These are phyloP conservation scores for Debaryomyces castellii DNA, from an alignment of 805 yeast genomes.

Conservation along the genomic window DNA sequence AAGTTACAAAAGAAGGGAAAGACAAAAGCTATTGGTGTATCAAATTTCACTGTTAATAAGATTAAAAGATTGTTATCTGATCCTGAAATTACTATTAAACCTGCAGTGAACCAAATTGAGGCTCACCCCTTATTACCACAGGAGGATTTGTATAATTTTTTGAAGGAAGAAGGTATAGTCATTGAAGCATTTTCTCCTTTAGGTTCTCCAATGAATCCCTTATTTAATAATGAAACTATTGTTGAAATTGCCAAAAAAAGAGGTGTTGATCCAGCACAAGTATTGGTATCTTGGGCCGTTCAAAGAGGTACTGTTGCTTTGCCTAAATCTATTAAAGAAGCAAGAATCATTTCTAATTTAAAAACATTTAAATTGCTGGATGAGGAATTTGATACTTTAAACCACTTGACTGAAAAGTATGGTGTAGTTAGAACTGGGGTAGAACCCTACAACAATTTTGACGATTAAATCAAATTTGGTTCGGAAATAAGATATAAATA, in stretches of 20 bases:
- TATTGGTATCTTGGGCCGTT: slow-evolving; percentile 28
- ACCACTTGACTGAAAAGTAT: slow-evolving; percentile 20
- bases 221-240: slow-evolving; percentile 20
- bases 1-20: slow-evolving; percentile 50
- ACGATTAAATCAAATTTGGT: too few species aligned
- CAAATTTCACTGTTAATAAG: slow-evolving; percentile 58
- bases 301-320: slow-evolving; percentile 27
- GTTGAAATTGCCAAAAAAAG: slow-evolving; percentile 19
- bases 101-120: slow-evolving; percentile 54
- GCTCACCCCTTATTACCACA: slow-evolving; percentile 49
- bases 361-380: slow-evolving; percentile 29
- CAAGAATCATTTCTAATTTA: slow-evolving; percentile 33
- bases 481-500: too few species aligned
- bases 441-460: slow-evolving; percentile 34
- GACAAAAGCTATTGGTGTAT: slow-evolving; percentile 70
- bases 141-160: slow-evolving; percentile 52
- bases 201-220: slow-evolving; percentile 26
- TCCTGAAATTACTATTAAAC: slow-evolving; percentile 35
- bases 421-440: slow-evolving; percentile 33
- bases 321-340: slow-evolving; percentile 29
- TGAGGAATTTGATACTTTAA: slow-evolving; percentile 34
- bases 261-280: slow-evolving; percentile 19
- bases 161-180: slow-evolving; percentile 40
- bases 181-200: slow-evolving; percentile 31
- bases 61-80: slow-evolving; percentile 39